Conservation (phyloP, 768 basidiomycete genomes). For the Psilocybe azurescens region DNA sequence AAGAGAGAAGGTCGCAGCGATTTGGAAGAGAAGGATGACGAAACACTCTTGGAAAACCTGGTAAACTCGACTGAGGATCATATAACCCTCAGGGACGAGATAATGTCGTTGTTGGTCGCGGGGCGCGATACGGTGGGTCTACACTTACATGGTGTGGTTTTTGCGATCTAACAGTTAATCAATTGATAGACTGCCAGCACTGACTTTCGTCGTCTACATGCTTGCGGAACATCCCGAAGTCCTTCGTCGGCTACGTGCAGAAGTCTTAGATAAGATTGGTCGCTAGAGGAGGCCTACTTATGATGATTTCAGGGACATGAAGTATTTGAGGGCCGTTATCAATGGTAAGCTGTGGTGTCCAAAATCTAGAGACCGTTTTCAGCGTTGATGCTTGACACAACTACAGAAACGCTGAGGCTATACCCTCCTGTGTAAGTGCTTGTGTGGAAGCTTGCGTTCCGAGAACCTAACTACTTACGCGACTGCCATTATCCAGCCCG, state of each 20-base stretch:
- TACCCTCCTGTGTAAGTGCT: conserved; percentile 37
- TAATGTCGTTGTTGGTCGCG: conserved; percentile 48
- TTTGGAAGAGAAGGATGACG: conserved; percentile 32
- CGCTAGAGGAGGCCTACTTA: conserved; percentile 40
- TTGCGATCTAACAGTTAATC: too few species aligned
- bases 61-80: conserved; percentile 44
- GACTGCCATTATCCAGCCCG: neutral
- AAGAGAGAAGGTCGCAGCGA: conserved; percentile 30
- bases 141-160: neutral
- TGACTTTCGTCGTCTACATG: conserved; percentile 51
- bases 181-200: conserved; percentile 42
- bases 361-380: neutral
- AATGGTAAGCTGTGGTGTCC: conserved; percentile 41
- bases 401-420: conserved; percentile 46
- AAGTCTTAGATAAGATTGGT: conserved; percentile 46
- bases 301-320: conserved; percentile 54
- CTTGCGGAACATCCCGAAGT: conserved; percentile 50
- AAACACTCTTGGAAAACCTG: conserved; percentile 50
- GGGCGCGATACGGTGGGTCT: conserved; percentile 45
- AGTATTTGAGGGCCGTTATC: conserved; percentile 36
- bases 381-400: neutral
- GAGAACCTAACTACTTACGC: too few species aligned
- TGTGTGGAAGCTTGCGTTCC: too few species aligned
- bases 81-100: conserved; percentile 44
- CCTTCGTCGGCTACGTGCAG: conserved; percentile 41